Evolutionary conservation across 2,329 filamentous ascomycete genomes (phyloP).

Genomic region (Allantophomopsis cytisporea): DNA sequence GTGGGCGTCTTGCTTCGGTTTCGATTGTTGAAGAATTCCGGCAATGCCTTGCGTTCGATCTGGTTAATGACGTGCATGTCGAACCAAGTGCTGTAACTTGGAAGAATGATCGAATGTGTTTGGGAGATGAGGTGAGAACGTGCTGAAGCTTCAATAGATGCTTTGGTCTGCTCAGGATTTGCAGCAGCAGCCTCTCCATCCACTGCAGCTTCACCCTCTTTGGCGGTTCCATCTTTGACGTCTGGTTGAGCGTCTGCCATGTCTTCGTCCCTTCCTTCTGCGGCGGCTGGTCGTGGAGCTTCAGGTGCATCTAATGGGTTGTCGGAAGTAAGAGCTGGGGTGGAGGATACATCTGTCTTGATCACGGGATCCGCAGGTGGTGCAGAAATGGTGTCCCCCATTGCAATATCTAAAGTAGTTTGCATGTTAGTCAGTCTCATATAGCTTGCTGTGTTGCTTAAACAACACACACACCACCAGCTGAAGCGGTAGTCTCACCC

Average conservation of each 20-base stretch:
- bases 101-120: constrained; percentile 89
- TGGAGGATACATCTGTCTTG: constrained; percentile 48
- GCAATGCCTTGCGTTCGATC: constrained; percentile 86
- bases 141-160: constrained; percentile 71
- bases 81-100: constrained; percentile 98
- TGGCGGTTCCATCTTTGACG: constrained; percentile 30
- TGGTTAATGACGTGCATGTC: constrained; percentile 90
- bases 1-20: constrained; percentile 97
- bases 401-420: constrained; percentile 40
- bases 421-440: constrained; percentile 3
- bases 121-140: constrained; percentile 87
- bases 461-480: constrained; percentile 10
- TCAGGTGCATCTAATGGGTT: constrained; percentile 58
- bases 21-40: constrained; percentile 96
- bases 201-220: constrained; percentile 27
- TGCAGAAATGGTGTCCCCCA: constrained; percentile 33
- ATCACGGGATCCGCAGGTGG: constrained; percentile 31
- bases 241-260: constrained; percentile 55
- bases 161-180: constrained; percentile 56
- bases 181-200: constrained; percentile 37
- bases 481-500: constrained; percentile 8
- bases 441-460: too few relatives aligned
- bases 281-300: constrained; percentile 47
- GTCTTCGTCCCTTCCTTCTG: constrained; percentile 59
- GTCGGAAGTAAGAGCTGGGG: constrained; percentile 39